Evolutionary conservation across 495 filamentous ascomycete species (phyloP), one percentile per base, ranked within the genome.

Genomic region (Penicillium antarcticum): DNA sequence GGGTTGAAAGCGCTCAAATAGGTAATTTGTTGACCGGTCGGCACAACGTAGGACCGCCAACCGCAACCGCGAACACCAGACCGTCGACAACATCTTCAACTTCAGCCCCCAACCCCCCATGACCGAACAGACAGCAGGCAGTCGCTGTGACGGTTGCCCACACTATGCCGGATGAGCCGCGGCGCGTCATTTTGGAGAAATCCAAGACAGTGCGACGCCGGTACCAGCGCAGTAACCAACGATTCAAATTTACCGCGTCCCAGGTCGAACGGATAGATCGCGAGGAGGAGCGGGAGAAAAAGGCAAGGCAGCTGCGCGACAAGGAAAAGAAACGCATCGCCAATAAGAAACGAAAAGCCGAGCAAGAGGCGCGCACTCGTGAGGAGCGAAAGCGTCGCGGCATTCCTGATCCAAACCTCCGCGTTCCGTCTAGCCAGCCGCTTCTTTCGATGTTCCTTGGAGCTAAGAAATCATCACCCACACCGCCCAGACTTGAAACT

Each of bases 171-270:
- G 56, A 62, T 38, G 55, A 67, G 41, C 68, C 69, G 50, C 69
- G 64, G 24, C 70, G 71, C 36, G 62, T 75, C 48, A 57, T 71
- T 46, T 66, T 77, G 42, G 73, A 77, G 31, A 74, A 78, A 68
- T 77, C 65, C 53, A 71, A 67, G 56, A 68, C 61, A 14, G 68
- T 67, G 35, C 69, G 65, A 58, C 73, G 66, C 52, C 72, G 65
- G 53, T 79, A 77, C 63, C 72, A 77, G 50, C 70, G 76, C 57
- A 72, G 67, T 57, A 72, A 72, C 67, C 71, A 70, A 55, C 68
- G 61, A 38, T 63, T 73, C 57, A 44, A 67, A 39, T 73, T 73
- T 52, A 67, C 69, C 19, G 60, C 76, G 12, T 66, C 69, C 10
- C 66, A 76, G 53, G 63, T 76, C 16, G 61, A 58, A 12, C 65